Percentiles rank a stretch among this genome's conserved stretches.
phyloP scores from a whole-genome alignment of 2,329 filamentous ascomycete genomes.

The Aspergillus awamori region DNA sequence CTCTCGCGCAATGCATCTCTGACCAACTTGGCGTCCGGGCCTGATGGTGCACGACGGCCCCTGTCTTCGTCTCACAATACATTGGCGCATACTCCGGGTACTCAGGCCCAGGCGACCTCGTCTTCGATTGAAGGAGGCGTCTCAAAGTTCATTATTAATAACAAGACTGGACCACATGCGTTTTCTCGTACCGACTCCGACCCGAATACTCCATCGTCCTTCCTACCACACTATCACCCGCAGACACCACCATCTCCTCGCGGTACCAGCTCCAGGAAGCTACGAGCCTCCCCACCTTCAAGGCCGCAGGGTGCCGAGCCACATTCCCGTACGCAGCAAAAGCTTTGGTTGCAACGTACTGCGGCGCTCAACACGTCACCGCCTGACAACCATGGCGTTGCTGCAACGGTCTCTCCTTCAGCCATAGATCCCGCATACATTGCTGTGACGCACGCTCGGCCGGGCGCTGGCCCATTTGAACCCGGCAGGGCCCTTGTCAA shows the following conservation, averaged over 20 bases:
- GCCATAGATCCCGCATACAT: constrained; percentile 40
- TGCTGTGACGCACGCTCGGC: constrained; percentile 33
- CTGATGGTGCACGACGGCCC: constrained; percentile 36
- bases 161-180: constrained; percentile 32
- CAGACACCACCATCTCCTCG: constrained; percentile 49
- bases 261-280: constrained; percentile 30
- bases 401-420: constrained; percentile 37
- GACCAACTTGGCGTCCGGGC: constrained; percentile 38
- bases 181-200: constrained; percentile 47
- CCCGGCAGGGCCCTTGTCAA: constrained; percentile 32
- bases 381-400: constrained; percentile 41
- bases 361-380: constrained; percentile 49
- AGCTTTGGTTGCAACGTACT: constrained; percentile 52
- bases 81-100: constrained; percentile 32
- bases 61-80: constrained; percentile 34
- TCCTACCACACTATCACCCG: constrained; percentile 52
- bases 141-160: constrained; percentile 48
- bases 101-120: constrained; percentile 43
- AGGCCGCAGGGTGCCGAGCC: constrained; percentile 42
- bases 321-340: constrained; percentile 52
- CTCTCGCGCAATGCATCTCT: constrained; percentile 41
- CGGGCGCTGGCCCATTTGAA: constrained; percentile 35
- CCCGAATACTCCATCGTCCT: constrained; percentile 50
- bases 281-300: constrained; percentile 36
- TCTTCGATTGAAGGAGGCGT: constrained; percentile 53